Conservation (phyloP, 2,329 filamentous ascomycete genomes). For the Stylonectria norvegica region DNA sequence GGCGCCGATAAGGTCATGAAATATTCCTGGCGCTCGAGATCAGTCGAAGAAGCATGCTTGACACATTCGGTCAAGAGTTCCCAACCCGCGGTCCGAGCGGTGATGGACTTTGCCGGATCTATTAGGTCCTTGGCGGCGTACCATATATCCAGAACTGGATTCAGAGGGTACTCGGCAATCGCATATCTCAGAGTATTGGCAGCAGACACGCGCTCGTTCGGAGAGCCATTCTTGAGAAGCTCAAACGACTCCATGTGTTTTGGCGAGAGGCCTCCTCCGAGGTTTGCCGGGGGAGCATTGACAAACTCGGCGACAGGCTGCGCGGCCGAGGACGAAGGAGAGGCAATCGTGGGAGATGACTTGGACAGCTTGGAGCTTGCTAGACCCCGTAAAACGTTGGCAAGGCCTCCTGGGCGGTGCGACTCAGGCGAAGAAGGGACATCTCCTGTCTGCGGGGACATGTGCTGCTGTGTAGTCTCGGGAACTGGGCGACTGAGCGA, state of each 20-base stretch:
- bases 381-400: slow-evolving; percentile 62
- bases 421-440: slow-evolving; percentile 53
- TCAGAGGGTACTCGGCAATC: slow-evolving; percentile 57
- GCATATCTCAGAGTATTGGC: slow-evolving; percentile 55
- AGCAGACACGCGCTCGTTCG: slow-evolving; percentile 54
- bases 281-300: slow-evolving; percentile 38
- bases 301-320: slow-evolving; percentile 44
- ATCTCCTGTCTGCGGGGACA: slow-evolving; percentile 60
- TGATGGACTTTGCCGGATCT: slow-evolving; percentile 50
- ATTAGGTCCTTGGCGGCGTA: slow-evolving; percentile 64
- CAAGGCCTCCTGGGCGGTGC: slow-evolving; percentile 54
- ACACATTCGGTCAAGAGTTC: slow-evolving; percentile 64
- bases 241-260: slow-evolving; percentile 54
- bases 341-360: slow-evolving; percentile 43
- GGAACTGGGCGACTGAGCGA: slow-evolving; percentile 23
- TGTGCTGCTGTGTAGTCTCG: slow-evolving; percentile 43
- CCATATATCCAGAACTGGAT: slow-evolving; percentile 61
- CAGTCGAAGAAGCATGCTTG: slow-evolving; percentile 59
- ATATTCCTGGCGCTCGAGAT: slow-evolving; percentile 63
- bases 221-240: slow-evolving; percentile 49
- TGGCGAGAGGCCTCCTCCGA: slow-evolving; percentile 43
- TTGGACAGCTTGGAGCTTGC: slow-evolving; percentile 54
- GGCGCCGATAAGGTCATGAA: slow-evolving; percentile 59
- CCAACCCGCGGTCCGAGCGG: slow-evolving; percentile 59
- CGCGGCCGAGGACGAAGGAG: slow-evolving; percentile 38